These are phyloP conservation scores for Pseudopithomyces chartarum DNA, from an alignment of 2,329 filamentous ascomycete genomes.

Conservation along the genomic window DNA sequence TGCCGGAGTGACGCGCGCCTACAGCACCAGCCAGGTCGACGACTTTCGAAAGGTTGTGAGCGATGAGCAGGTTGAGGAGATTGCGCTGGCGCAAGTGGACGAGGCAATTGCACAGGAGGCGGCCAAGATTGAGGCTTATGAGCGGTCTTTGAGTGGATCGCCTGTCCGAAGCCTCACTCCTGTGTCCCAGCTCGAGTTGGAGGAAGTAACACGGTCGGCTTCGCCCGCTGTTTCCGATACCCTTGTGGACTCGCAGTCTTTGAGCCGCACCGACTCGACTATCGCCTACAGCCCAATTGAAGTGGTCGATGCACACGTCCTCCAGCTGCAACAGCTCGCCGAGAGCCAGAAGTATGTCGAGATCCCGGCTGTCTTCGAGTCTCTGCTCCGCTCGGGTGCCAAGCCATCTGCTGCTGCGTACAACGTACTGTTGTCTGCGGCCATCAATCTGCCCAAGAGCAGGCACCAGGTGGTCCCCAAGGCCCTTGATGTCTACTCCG, in stretches of 20 bases:
- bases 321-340: slow-evolving; percentile 77
- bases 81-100: slow-evolving; percentile 79
- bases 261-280: slow-evolving; percentile 47
- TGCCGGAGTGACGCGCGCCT: slow-evolving; percentile 52
- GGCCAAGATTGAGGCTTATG: slow-evolving; percentile 61
- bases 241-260: slow-evolving; percentile 29
- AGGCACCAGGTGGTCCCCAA: slow-evolving; percentile 86
- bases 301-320: slow-evolving; percentile 71
- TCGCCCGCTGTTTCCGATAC: slow-evolving; percentile 39
- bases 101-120: slow-evolving; percentile 83
- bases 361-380: slow-evolving; percentile 89
- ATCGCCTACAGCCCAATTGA: slow-evolving; percentile 66
- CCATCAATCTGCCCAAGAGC: slow-evolving; percentile 78
- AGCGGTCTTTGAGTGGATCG: slow-evolving; percentile 29
- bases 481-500: slow-evolving; percentile 91
- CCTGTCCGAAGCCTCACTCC: slow-evolving; percentile 21
- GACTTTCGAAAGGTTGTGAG: slow-evolving; percentile 63
- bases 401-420: slow-evolving; percentile 85
- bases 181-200: slow-evolving; percentile 35
- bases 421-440: slow-evolving; percentile 84
- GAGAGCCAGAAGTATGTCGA: slow-evolving; percentile 77
- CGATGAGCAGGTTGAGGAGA: slow-evolving; percentile 52
- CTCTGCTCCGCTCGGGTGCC: slow-evolving; percentile 81
- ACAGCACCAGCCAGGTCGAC: slow-evolving; percentile 62
- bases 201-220: slow-evolving; percentile 36